Base-by-base conservation (phyloP, 116 monocot species). In the Thalassia testudinum region DNA sequence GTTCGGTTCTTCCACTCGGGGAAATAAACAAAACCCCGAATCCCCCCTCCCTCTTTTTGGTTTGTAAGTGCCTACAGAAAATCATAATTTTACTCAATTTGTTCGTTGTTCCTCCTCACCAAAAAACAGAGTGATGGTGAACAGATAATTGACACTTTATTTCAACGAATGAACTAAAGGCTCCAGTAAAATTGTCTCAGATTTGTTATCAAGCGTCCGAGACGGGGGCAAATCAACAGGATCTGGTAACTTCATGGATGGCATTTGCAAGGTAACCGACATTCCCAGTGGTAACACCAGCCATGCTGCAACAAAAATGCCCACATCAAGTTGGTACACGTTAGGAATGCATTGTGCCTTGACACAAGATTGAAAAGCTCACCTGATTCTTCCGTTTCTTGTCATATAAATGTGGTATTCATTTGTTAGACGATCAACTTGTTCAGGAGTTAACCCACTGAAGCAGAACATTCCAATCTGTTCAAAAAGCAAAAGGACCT, bases 391-490 rank as follows among this genome's bases (percentile, higher is more conserved):
- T 42, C 97, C 97, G 54, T 97, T 97, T 21, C 97, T 81, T 12
- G 97, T 97, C 97, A 97, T 82, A 54, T 97, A 89, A 24, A 97
- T 97, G 60, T 85, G 97, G 53, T 61, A 97, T 47, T 97, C 97
- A 27, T 72, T 80, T 27, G 82, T 97, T 65, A 97, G 62, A 1
- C 82, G 67, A 68, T 97, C 97, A 42, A 89, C 97, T 53, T 97
- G 97, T 26, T 89, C 85, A 58, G 97, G 85, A 5, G 85, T 77
- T 79, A 97, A 59, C 27, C 95, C 95, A 64, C 95, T 97, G 66
- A 72, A 97, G 75, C 97, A 97, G 54, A 97, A 97, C 97, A 97
- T 97, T 19, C 97, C 97, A 59, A 97, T 97, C 97, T 97, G 77
- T 28, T 52, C 47, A 48, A 24, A 50, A 50, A 21, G 22, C 11